phyloP scores from a whole-genome alignment of 1,284 basidiomycete genomes.

The Cutaneotrichosporon sp. region DNA sequence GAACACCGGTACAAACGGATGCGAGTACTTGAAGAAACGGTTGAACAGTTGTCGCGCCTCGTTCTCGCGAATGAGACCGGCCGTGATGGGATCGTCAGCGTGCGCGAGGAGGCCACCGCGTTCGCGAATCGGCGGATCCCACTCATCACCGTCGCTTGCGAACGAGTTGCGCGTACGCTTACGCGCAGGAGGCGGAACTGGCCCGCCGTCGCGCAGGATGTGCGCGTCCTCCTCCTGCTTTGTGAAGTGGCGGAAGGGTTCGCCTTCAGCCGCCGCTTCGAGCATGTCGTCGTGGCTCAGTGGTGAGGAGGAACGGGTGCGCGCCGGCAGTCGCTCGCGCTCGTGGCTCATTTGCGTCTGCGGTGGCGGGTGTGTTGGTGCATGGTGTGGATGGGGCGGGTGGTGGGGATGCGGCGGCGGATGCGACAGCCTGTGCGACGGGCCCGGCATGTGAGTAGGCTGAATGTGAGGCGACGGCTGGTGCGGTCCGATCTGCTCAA shows the following conservation, averaged over 20 bases:
- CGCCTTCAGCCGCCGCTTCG: constrained; percentile 11
- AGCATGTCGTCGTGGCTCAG: constrained; percentile 10
- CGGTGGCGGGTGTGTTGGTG: background rate
- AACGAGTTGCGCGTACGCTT: background rate
- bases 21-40: constrained; percentile 36
- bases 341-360: background rate
- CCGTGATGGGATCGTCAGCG: constrained; percentile 25
- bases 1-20: constrained; percentile 36
- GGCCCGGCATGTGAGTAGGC: background rate
- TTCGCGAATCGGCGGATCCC: constrained; percentile 16
- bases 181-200: background rate
- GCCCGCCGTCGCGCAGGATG: background rate
- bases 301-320: background rate
- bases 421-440: background rate
- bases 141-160: background rate
- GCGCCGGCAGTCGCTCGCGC: background rate
- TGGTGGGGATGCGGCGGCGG: background rate
- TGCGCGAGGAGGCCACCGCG: constrained; percentile 14
- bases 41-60: constrained; percentile 26
- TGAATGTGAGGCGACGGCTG: background rate
- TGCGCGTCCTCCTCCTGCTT: constrained; percentile 16
- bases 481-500: background rate
- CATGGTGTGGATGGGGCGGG: background rate
- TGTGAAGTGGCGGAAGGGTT: constrained; percentile 20
- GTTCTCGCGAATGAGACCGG: constrained; percentile 23